These are phyloP conservation scores for Cercospora zeina DNA, from an alignment of 2,329 filamentous ascomycete genomes.

Conservation along the genomic window DNA sequence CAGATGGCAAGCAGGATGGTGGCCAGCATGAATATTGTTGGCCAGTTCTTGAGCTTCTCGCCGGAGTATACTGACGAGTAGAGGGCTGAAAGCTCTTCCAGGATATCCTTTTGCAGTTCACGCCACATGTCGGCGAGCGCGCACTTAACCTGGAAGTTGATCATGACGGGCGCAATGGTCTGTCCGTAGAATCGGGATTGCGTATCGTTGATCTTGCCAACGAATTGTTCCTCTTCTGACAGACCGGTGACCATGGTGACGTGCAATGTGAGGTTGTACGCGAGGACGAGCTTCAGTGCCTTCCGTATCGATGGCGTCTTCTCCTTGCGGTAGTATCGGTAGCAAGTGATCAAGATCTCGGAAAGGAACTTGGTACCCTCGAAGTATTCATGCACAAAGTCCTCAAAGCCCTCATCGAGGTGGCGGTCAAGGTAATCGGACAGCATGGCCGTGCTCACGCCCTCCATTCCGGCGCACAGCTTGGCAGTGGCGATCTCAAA, in stretches of 20 bases:
- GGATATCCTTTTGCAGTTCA: constrained; percentile 90
- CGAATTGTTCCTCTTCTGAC: constrained; percentile 72
- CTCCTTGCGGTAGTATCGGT: constrained; percentile 88
- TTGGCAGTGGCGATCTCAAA: constrained; percentile 87
- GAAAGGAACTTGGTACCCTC: constrained; percentile 93
- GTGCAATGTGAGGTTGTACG: constrained; percentile 92
- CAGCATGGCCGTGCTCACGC: constrained; percentile 75
- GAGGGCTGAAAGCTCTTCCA: constrained; percentile 86
- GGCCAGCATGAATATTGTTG: constrained; percentile 95
- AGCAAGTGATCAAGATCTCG: constrained; percentile 92
- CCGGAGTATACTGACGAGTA: constrained; percentile 99
- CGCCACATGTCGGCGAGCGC: constrained; percentile 98
- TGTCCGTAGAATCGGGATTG: constrained; percentile 86
- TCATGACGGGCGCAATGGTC: constrained; percentile 93
- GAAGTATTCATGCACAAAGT: constrained; percentile 94
- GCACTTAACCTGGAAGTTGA: constrained; percentile 99
- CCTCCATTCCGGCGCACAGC: constrained; percentile 84
- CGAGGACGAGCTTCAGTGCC: constrained; percentile 88
- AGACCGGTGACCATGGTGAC: constrained; percentile 92
- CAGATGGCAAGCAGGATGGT: constrained; percentile 90
- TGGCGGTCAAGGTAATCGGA: constrained; percentile 94
- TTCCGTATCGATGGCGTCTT: constrained; percentile 89
- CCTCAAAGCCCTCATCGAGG: constrained; percentile 87
- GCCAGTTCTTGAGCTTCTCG: constrained; percentile 98
- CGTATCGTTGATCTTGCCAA: constrained; percentile 82